These are phyloP conservation scores for Chondrus crispus DNA, from an alignment of 23 red algal species.

Conservation along the genomic window DNA sequence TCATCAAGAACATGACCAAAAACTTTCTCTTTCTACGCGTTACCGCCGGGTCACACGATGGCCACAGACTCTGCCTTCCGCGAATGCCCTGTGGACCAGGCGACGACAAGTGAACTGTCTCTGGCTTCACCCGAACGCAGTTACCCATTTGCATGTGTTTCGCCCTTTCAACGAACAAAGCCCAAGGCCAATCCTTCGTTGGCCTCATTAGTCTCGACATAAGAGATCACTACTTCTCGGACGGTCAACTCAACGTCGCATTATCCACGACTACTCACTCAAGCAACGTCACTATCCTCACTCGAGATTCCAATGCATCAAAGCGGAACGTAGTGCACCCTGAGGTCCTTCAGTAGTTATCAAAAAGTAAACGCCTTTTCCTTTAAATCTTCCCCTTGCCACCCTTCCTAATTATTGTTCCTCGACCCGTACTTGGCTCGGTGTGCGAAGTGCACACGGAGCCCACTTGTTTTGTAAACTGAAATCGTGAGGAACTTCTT, in stretches of 20 bases:
- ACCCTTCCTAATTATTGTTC: too few species aligned
- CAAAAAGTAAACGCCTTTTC: too few species aligned
- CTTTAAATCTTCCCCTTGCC: too few species aligned
- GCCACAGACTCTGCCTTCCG: background rate
- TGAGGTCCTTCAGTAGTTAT: too few species aligned
- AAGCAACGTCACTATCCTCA: background rate
- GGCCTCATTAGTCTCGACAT: background rate
- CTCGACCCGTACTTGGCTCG: too few species aligned
- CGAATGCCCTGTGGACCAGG: background rate
- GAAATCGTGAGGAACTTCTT: too few species aligned
- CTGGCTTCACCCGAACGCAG: background rate
- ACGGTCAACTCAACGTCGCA: background rate
- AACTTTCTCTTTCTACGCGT: background rate
- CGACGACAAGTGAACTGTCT: background rate
- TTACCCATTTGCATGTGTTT: background rate
- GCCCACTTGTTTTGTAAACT: too few species aligned
- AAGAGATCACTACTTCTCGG: background rate
- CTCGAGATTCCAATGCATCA: too few species aligned
- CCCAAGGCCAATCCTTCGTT: background rate
- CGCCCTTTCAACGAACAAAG: background rate
- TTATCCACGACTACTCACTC: background rate
- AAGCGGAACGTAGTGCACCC: too few species aligned
- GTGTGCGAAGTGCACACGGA: too few species aligned
- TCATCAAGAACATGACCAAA: background rate
- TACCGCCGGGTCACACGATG: background rate